Evolutionary conservation across 805 yeast genomes (phyloP), one percentile per base, ranked within the genome.

Genomic region (Cyberlindnera euphorbiae): DNA sequence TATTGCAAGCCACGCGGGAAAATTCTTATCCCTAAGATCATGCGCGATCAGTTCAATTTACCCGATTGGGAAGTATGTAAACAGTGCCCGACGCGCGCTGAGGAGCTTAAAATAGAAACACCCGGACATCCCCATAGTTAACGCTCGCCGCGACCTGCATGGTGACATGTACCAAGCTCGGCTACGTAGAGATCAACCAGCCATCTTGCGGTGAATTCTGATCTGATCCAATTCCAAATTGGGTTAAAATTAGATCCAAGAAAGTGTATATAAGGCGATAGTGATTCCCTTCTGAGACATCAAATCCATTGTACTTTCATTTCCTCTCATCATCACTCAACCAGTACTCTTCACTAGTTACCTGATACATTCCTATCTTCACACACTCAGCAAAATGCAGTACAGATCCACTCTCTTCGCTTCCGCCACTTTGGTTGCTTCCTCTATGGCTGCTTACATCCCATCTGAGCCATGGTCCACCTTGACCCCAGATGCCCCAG

Each of bases 371-470:
- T n/a, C n/a, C n/a, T n/a, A n/a, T n/a, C n/a, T n/a, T n/a, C n/a
- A n/a, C n/a, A n/a, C n/a, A n/a, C n/a, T n/a, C n/a, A n/a, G n/a
- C 17, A 39, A 18, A 53, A 66, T 65, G 71, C 70, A 64, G 60
- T 63, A 60, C 63, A 66, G 50, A 42, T 46, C 67, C 14, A 40
- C 65, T 34, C 36, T 44, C 23, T 36, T 44, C 16, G 63, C 62
- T 42, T 58, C 69, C 39, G 56, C 71, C 35, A 60, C 75, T 46
- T 57, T 77, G 33, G 68, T 71, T 39, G 60, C 74, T 18, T 41
- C 69, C 14, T 67, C 79, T 25, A 38, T 71, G 38, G 82, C 82
- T 35, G 86, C 85, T 39, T 71, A 71, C 50, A 75, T 77, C 47
- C 84, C 85, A 45, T 59, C 77, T 39, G 80, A 60, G 36, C 64